Evolutionary conservation across 2,329 filamentous ascomycete species (phyloP).

Genomic region (Alternaria brassicae): DNA sequence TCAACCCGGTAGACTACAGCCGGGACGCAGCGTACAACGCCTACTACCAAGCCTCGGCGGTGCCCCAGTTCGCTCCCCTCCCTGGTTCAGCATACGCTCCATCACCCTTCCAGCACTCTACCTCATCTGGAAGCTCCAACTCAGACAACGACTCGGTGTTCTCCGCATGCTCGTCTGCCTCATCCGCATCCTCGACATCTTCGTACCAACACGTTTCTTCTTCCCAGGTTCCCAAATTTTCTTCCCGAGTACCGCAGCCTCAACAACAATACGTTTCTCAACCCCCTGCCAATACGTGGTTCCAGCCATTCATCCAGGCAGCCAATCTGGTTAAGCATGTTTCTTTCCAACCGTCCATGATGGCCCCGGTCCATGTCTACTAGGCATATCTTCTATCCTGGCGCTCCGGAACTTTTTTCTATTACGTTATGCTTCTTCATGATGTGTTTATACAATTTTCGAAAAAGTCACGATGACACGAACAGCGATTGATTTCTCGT

Average conservation of each 20-base stretch:
- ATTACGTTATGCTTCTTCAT: constrained; percentile 39
- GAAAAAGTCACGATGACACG: constrained; percentile 51
- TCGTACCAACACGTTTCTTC: constrained; percentile 44
- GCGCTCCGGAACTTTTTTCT: constrained; percentile 20
- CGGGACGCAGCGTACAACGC: constrained; percentile 39
- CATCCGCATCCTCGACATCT: constrained; percentile 46
- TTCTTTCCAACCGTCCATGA: constrained; percentile 50
- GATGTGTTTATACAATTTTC: constrained; percentile 44
- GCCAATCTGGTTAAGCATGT: constrained; percentile 52
- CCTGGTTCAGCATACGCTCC: constrained; percentile 42
- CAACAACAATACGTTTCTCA: constrained; percentile 49
- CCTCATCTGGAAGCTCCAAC: constrained; percentile 48
- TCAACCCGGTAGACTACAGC: constrained; percentile 51
- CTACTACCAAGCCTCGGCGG: constrained; percentile 37
- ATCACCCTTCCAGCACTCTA: constrained; percentile 41
- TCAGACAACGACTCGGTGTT: constrained; percentile 52
- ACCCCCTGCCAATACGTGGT: constrained; percentile 46
- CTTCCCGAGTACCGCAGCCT: constrained; percentile 36
- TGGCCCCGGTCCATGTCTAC: constrained; percentile 49
- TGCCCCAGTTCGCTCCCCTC: constrained; percentile 44
- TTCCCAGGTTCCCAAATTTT: constrained; percentile 37
- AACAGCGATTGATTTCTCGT: constrained; percentile 37
- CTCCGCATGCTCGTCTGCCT: constrained; percentile 48
- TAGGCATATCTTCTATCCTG: constrained; percentile 22
- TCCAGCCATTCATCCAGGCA: constrained; percentile 51